These are phyloP conservation scores for Monosporascus sp. DNA, from an alignment of 2,329 filamentous ascomycete species.

Conservation along the genomic window DNA sequence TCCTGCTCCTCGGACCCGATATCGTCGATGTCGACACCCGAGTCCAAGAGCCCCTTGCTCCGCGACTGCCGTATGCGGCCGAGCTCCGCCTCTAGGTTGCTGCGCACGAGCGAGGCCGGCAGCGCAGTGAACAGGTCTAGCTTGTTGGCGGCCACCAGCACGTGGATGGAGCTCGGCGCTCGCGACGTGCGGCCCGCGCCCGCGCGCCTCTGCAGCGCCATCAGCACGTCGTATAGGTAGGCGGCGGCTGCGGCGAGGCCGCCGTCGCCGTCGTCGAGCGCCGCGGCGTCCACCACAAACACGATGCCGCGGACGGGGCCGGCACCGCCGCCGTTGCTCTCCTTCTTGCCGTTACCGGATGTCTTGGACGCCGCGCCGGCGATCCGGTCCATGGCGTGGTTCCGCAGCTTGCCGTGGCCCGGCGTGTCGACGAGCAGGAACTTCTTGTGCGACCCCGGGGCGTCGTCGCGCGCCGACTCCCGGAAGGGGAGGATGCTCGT, in stretches of 20 bases:
- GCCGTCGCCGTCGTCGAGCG: constrained; percentile 45
- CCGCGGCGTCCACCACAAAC: constrained; percentile 83
- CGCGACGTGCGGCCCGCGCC: constrained; percentile 51
- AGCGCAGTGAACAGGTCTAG: constrained; percentile 91
- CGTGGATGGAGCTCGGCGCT: constrained; percentile 55
- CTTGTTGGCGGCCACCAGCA: constrained; percentile 92
- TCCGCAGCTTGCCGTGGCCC: constrained; percentile 89
- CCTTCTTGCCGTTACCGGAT: not conserved
- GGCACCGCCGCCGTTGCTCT: constrained; percentile 3
- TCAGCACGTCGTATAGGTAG: constrained; percentile 86
- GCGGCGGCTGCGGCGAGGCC: constrained; percentile 66
- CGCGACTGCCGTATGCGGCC: constrained; percentile 69
- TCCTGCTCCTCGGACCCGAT: constrained; percentile 66
- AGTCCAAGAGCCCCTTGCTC: constrained; percentile 77
- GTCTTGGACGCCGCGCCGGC: constrained; percentile 11
- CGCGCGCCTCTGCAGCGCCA: constrained; percentile 71
- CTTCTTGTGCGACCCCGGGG: constrained; percentile 54
- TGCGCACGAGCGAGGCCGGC: constrained; percentile 69
- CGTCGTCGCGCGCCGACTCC: constrained; percentile 49
- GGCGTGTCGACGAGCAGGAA: constrained; percentile 84
- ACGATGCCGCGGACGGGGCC: constrained; percentile 54
- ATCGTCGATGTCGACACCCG: constrained; percentile 64
- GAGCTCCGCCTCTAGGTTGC: constrained; percentile 74
- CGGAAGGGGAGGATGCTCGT: constrained; percentile 39
- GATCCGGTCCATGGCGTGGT: constrained; percentile 54